phyloP scores from a whole-genome alignment of 1,284 basidiomycete species.

The Irpex sp. region DNA sequence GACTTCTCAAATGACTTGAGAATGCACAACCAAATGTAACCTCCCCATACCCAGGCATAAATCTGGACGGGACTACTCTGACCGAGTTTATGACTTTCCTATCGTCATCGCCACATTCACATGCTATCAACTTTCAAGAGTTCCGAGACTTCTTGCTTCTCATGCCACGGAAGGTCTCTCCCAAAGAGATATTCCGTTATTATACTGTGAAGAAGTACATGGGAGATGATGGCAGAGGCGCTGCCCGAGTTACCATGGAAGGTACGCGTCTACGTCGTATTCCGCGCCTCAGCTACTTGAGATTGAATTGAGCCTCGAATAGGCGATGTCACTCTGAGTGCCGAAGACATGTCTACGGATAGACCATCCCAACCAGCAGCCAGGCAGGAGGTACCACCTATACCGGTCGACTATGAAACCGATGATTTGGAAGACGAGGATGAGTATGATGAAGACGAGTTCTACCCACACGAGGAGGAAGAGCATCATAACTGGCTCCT shows the following conservation, averaged over 20 bases:
- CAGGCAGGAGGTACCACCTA: conserved; percentile 33
- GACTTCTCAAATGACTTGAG: background rate
- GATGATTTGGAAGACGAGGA: conserved; percentile 49
- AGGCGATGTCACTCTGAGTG: conserved; percentile 84
- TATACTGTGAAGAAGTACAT: conserved; percentile 85
- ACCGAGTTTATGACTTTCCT: conserved; percentile 87
- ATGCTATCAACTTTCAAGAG: conserved; percentile 84
- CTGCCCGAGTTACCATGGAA: conserved; percentile 89
- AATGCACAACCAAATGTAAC: background rate
- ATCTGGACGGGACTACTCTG: conserved; percentile 71
- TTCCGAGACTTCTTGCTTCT: conserved; percentile 93
- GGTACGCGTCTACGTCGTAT: conserved; percentile 49
- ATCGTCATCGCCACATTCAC: conserved; percentile 72
- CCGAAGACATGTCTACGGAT: conserved; percentile 60
- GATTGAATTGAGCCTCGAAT: conserved; percentile 5
- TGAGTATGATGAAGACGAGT: conserved; percentile 44
- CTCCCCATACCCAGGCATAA: conserved; percentile 62
- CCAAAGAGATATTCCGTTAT: conserved; percentile 89
- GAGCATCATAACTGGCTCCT: conserved; percentile 75
- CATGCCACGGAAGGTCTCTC: conserved; percentile 83
- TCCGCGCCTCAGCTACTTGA: background rate
- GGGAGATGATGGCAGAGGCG: conserved; percentile 81
- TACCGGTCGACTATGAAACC: conserved; percentile 33
- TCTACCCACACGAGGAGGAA: conserved; percentile 59
- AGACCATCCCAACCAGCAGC: conserved; percentile 23